Percentiles rank a stretch among this genome's conserved stretches.
phyloP scores from a whole-genome alignment of 2,329 filamentous ascomycete species.

The Curvularia spicifera region DNA sequence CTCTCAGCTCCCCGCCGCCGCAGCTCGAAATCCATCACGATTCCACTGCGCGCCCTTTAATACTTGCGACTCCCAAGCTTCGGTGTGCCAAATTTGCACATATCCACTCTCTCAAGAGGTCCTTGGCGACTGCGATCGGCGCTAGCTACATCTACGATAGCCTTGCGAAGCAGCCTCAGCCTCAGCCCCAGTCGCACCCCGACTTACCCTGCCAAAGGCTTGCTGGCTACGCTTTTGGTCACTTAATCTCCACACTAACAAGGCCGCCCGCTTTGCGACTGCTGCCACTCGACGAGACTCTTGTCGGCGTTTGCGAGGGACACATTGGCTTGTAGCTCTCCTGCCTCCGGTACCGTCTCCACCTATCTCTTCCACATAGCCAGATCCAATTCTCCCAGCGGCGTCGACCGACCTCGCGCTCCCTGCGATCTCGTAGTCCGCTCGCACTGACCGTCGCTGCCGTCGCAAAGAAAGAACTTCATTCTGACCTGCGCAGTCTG shows the following conservation, averaged over 20 bases:
- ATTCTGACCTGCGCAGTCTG: slow-evolving; percentile 46
- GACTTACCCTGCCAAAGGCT: slow-evolving; percentile 47
- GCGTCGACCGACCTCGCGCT: slow-evolving; percentile 44
- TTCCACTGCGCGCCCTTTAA: slow-evolving; percentile 44
- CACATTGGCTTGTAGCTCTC: slow-evolving; percentile 99
- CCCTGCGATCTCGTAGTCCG: slow-evolving; percentile 42
- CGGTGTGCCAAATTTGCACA: slow-evolving; percentile 34
- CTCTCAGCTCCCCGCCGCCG: slow-evolving; percentile 34
- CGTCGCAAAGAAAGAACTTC: slow-evolving; percentile 33
- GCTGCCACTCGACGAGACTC: slow-evolving; percentile 36
- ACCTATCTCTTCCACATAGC: slow-evolving; percentile 22
- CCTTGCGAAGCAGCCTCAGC: slow-evolving; percentile 29
- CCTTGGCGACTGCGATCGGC: slow-evolving; percentile 35
- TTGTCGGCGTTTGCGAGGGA: slow-evolving; percentile 72
- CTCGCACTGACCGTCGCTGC: slow-evolving; percentile 38
- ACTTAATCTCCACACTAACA: slow-evolving; percentile 35
- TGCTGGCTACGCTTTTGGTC: slow-evolving; percentile 53
- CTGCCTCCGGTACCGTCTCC: slow-evolving; percentile 64
- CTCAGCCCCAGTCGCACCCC: slow-evolving; percentile 33
- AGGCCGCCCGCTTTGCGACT: slow-evolving; percentile 33
- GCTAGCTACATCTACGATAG: slow-evolving; percentile 40
- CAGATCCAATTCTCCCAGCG: slow-evolving; percentile 22
- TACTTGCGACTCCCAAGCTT: slow-evolving; percentile 31
- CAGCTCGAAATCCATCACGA: slow-evolving; percentile 35
- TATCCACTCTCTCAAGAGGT: slow-evolving; percentile 41